A percentile compares a stretch with the other conserved stretches of the same genome.
phyloP scores from a whole-genome alignment of 176 grass and related monocot species.

The Tillandsia fasciculata region DNA sequence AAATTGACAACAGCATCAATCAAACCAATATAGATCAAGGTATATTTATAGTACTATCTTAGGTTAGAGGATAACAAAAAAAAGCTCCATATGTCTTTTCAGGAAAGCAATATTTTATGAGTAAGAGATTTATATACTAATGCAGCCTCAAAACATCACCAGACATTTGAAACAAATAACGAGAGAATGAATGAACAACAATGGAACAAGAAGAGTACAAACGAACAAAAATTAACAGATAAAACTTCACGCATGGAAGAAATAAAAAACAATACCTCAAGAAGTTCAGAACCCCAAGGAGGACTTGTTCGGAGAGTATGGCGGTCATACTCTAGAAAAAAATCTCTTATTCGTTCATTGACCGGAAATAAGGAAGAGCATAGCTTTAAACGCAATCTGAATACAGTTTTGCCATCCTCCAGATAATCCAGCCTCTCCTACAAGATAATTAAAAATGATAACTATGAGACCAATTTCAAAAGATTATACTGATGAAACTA shows the following conservation, averaged over 20 bases:
- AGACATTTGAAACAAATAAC: neutral
- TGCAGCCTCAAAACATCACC: neutral
- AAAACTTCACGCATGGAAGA: constrained; percentile 14
- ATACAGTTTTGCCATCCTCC: constrained; percentile 94
- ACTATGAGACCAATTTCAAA: constrained; percentile 2
- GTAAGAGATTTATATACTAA: no score
- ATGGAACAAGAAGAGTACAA: neutral
- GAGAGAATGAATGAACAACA: neutral
- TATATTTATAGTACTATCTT: no score
- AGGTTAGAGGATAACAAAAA: no score
- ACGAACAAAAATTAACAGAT: constrained; percentile 6
- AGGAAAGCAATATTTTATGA: no score
- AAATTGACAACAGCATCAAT: no score
- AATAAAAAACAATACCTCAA: constrained; percentile 59
- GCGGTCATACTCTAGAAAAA: constrained; percentile 93
- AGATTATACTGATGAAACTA: constrained; percentile 15
- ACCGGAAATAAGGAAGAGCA: constrained; percentile 87
- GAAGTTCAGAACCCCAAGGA: constrained; percentile 99
- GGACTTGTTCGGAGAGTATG: constrained; percentile 94
- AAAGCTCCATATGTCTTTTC: no score
- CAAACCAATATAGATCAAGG: no score
- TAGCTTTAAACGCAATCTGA: constrained; percentile 73
- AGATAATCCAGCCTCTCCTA: constrained; percentile 90
- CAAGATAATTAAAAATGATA: constrained; percentile 21
- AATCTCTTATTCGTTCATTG: constrained; percentile 94